Conservation (phyloP, 352 stramenopile species). For the Globisporangium cederbergense region DNA sequence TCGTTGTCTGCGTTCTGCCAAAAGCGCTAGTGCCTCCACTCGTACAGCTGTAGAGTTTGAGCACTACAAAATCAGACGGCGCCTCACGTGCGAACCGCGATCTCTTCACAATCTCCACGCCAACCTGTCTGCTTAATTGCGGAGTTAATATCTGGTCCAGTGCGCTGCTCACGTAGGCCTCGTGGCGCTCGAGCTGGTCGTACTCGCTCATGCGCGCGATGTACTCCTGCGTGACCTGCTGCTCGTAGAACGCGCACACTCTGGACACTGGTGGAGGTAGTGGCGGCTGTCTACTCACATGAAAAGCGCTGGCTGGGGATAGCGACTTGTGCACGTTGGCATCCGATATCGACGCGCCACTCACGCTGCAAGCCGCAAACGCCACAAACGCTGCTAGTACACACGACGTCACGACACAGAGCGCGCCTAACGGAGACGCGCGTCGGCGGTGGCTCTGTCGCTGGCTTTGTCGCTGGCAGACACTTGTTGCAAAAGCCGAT, state of each 20-base stretch:
- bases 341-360: not conserved
- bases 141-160: conserved; percentile 6
- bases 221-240: conserved; percentile 30
- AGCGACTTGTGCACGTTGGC: not conserved
- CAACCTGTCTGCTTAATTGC: not conserved
- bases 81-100: conserved; percentile 25
- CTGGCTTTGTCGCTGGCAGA: no score
- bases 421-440: not conserved
- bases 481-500: not conserved
- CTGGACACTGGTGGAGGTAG: not conserved
- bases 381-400: not conserved
- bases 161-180: conserved; percentile 28
- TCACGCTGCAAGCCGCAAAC: not conserved
- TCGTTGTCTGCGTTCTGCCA: conserved; percentile 10
- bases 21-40: not conserved
- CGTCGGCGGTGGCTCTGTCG: not conserved
- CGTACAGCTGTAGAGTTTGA: conserved; percentile 45
- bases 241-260: conserved; percentile 36
- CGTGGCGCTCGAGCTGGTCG: conserved; percentile 24
- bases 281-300: no score
- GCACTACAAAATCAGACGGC: conserved; percentile 64
- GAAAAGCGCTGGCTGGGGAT: not conserved
- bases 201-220: conserved; percentile 37
- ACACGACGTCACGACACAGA: conserved; percentile 1
- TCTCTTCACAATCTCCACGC: conserved; percentile 19